A percentile compares a stretch with the other conserved stretches of the same genome.
Conservation (phyloP, 768 basidiomycete species). For the Hypholoma fasciculare region DNA sequence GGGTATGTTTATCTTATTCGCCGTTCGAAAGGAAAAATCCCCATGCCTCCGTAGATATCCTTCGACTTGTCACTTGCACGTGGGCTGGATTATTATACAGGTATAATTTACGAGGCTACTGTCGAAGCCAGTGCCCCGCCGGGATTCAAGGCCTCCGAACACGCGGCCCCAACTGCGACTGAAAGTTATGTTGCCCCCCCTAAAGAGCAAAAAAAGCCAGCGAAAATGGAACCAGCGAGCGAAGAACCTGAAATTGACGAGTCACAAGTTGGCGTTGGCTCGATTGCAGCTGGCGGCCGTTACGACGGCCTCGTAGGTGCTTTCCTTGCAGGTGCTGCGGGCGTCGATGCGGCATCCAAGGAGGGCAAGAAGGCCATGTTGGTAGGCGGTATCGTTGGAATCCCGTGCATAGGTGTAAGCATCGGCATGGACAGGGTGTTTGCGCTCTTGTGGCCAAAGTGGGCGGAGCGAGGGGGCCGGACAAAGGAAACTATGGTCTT, state of each 20-base stretch:
- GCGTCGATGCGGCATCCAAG: conserved; percentile 38
- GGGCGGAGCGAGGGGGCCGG: conserved; percentile 75
- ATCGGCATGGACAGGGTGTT: conserved; percentile 95
- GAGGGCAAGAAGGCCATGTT: conserved; percentile 55
- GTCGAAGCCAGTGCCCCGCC: conserved; percentile 95
- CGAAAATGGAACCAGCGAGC: conserved; percentile 37
- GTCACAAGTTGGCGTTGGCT: conserved; percentile 93
- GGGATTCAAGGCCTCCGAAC: conserved; percentile 57
- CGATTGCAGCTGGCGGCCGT: conserved; percentile 96
- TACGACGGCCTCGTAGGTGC: conserved; percentile 95
- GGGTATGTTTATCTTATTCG: conserved; percentile 41
- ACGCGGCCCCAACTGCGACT: conserved; percentile 23
- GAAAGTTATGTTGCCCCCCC: conserved; percentile 29
- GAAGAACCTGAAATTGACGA: conserved; percentile 91
- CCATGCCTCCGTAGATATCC: conserved; percentile 58
- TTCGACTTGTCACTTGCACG: conserved; percentile 98
- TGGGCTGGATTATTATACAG: conserved; percentile 98
- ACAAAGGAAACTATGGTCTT: conserved; percentile 93
- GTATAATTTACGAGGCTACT: conserved; percentile 96
- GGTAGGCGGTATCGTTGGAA: conserved; percentile 34
- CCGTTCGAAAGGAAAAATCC: neutral
- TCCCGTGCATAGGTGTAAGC: conserved; percentile 88
- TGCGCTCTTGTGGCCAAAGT: conserved; percentile 85
- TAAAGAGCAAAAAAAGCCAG: conserved; percentile 24
- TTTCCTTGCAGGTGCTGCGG: conserved; percentile 82